These are phyloP conservation scores for Symmetrospora coprosmae DNA, from an alignment of 768 basidiomycete species.

Conservation along the genomic window DNA sequence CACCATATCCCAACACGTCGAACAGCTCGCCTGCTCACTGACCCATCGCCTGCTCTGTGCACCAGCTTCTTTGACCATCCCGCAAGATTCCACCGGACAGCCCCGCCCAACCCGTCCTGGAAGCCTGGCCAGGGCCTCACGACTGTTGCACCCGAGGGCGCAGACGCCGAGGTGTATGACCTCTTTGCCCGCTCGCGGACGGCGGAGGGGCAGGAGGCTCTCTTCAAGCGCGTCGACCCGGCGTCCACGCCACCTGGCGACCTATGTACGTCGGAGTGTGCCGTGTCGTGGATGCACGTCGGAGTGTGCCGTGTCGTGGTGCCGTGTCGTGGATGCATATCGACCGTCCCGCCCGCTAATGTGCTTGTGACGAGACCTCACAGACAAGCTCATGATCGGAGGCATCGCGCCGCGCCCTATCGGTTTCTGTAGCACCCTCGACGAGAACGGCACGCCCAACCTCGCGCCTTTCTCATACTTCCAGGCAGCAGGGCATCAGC, in stretches of 20 bases:
- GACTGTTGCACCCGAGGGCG: too few species aligned
- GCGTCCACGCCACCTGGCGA: not conserved
- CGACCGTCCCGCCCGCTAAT: too few species aligned
- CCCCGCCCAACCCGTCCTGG: constrained; percentile 28
- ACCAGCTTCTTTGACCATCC: too few species aligned
- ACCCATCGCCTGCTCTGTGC: too few species aligned
- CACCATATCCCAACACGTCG: too few species aligned
- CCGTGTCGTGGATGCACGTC: not conserved
- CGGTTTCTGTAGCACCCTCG: constrained; percentile 52
- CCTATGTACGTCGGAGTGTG: not conserved
- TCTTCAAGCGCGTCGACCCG: not conserved
- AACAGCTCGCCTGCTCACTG: too few species aligned
- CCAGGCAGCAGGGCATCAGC: constrained; percentile 49
- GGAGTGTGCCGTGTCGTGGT: not conserved
- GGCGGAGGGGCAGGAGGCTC: not conserved
- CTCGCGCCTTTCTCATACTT: constrained; percentile 54
- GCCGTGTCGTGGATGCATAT: not conserved
- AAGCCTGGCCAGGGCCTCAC: constrained; percentile 20
- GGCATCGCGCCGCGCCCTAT: constrained; percentile 55
- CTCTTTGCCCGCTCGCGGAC: not conserved
- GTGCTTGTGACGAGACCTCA: too few species aligned
- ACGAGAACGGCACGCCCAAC: constrained; percentile 45
- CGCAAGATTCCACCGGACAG: not conserved
- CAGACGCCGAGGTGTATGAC: not conserved
- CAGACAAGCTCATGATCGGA: constrained; percentile 47